Percentiles rank a stretch among this genome's conserved stretches.
Evolutionary conservation across 1,139 yeast genomes (phyloP).

Genomic region (Williopsis jadinii): DNA sequence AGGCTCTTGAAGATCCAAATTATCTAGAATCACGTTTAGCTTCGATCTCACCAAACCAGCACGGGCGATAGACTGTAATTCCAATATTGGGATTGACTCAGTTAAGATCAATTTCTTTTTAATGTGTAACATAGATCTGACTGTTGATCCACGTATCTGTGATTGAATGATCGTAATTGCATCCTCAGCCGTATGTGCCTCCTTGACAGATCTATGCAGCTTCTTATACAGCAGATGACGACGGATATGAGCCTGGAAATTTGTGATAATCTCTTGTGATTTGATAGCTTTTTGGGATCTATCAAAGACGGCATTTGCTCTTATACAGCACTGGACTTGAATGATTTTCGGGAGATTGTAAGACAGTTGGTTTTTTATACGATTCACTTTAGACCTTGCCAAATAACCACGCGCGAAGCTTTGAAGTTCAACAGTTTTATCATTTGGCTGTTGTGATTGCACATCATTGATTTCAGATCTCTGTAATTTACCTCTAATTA

Average conservation of each 20-base stretch:
- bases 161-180: conserved; percentile 23
- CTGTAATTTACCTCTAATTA: conserved; percentile 20
- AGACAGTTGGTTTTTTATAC: conserved; percentile 21
- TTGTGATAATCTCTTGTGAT: conserved; percentile 10
- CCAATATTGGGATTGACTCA: conserved; percentile 16
- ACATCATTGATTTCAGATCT: conserved; percentile 10
- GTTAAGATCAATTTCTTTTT: conserved; percentile 11
- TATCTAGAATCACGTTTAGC: conserved; percentile 21
- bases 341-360: conserved; percentile 25
- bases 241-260: conserved; percentile 17
- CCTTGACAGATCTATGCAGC: conserved; percentile 14
- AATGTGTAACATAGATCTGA: conserved; percentile 12
- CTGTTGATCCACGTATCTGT: conserved; percentile 17
- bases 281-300: conserved; percentile 2
- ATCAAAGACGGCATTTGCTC: conserved; percentile 20
- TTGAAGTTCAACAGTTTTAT: conserved; percentile 10
- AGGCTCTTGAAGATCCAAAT: conserved; percentile 13
- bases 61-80: conserved; percentile 46
- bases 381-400: conserved; percentile 10
- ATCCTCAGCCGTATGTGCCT: conserved; percentile 18
- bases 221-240: conserved; percentile 13
- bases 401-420: conserved; percentile 16
- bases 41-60: conserved; percentile 44
- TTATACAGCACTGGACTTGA: conserved; percentile 28
- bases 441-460: conserved; percentile 8